Evolutionary conservation across 345 rosid genomes (phyloP).

Genomic region (Acer saccharum): DNA sequence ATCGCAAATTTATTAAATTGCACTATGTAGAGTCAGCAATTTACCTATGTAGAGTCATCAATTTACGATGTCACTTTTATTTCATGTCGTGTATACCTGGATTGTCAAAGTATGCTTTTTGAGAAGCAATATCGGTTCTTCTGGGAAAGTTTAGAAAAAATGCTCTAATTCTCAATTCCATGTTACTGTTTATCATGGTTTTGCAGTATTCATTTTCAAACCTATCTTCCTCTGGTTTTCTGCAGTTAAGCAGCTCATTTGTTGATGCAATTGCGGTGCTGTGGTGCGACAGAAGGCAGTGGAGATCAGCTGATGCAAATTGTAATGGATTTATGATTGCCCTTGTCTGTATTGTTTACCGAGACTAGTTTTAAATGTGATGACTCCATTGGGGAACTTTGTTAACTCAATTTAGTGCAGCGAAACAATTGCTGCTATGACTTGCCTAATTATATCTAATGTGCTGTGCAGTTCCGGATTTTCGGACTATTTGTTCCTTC

Average conservation of each 20-base stretch:
- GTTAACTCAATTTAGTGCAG: slow-evolving; percentile 45
- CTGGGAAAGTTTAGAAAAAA: not conserved
- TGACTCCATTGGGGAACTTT: slow-evolving; percentile 28
- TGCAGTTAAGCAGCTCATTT: slow-evolving; percentile 47
- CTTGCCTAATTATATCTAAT: slow-evolving; percentile 46
- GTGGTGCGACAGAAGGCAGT: slow-evolving; percentile 34
- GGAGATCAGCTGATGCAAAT: slow-evolving; percentile 34
- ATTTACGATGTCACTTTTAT: no score
- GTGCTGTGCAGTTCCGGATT: slow-evolving; percentile 55
- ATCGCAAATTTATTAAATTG: not conserved
- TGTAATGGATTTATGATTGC: slow-evolving; percentile 33
- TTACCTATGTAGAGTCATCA: no score
- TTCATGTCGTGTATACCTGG: no score
- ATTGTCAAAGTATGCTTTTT: not conserved
- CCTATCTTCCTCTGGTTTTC: slow-evolving; percentile 11
- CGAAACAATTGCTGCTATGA: slow-evolving; percentile 37
- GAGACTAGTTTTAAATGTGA: slow-evolving; percentile 29
- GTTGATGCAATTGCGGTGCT: slow-evolving; percentile 22
- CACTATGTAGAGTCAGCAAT: not conserved
- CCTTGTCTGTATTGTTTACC: slow-evolving; percentile 29
- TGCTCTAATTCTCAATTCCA: not conserved
- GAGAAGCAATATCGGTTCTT: not conserved
- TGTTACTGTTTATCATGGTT: slow-evolving; percentile 17
- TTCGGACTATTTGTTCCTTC: slow-evolving; percentile 12
- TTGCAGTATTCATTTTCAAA: not conserved